Evolutionary conservation across 1,284 basidiomycete species (phyloP), one percentile per base, ranked within the genome.

Genomic region (Spongispora temasekensis): DNA sequence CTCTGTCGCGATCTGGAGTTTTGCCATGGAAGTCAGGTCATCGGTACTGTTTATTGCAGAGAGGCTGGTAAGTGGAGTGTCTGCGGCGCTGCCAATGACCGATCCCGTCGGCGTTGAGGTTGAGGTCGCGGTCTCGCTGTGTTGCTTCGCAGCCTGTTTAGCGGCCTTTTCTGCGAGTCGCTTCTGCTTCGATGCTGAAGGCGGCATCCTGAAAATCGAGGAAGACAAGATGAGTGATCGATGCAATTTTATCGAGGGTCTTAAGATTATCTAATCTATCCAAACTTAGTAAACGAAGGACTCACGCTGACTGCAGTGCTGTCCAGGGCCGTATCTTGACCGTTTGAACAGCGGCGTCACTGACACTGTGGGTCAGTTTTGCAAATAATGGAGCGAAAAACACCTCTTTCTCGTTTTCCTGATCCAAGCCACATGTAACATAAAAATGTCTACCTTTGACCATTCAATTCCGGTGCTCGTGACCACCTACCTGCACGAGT

Each of bases 141-240:
- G 74, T 65, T 81, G 76, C 63, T 79, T 86, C n/a, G 80, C 76
- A 35, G 87, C 79, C 57, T 77, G 80, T 76, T 94, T 95, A 63
- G 94, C 94, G 48, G 91, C 93, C 78, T 96, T 95, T 77, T 94
- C 93, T 64, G 91, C 93, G 59, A 95, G 85, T 56, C 94, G 86
- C 75, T 95, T 91, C 81, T 91, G 90, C 73, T 93, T 93, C 52
- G 91, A 90, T 46, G 88, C 82, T 59, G 91, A 93, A 55, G 90
- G 89, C 0, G 90, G 71, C 90, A 92, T 91, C 61, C 60, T 27
- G 50, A 59, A 42, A 50, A 32, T 12, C 53, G 57, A 46, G 27
- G 48, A 57, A 51, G 59, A 28, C 46, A 52, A 61, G 59, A 63
- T 54, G 61, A 61, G 27, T 54, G 53, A 72, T 72, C 71, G 68